A percentile compares a stretch with the other conserved stretches of the same genome.
phyloP scores from a whole-genome alignment of 306 rosid species.

The Ceratonia siliqua region DNA sequence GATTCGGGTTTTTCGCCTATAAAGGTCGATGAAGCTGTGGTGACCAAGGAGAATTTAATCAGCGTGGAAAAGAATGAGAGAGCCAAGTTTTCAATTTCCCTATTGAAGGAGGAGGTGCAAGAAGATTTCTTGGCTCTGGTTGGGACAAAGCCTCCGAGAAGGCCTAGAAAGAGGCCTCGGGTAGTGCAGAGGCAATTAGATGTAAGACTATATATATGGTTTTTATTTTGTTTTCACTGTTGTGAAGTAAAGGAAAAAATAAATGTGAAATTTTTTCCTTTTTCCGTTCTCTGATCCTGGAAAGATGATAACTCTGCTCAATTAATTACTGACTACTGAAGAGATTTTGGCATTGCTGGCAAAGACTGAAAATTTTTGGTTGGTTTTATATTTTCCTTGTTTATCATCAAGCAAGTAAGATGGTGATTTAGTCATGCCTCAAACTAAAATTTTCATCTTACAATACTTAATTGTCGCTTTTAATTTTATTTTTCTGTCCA shows the following conservation, averaged over 20 bases:
- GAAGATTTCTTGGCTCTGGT: constrained; percentile 49
- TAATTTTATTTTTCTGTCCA: constrained; percentile 13
- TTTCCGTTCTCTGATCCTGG: background rate
- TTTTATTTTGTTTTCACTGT: background rate
- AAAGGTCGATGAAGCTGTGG: constrained; percentile 15
- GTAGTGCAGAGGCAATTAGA: constrained; percentile 57
- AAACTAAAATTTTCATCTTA: background rate
- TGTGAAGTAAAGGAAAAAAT: too few relatives aligned
- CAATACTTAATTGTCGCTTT: background rate
- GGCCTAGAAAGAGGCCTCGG: constrained; percentile 60
- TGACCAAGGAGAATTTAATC: background rate
- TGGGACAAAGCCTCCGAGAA: constrained; percentile 50
- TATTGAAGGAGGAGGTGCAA: constrained; percentile 58
- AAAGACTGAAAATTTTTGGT: too few relatives aligned
- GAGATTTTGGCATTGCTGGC: background rate
- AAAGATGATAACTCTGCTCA: background rate
- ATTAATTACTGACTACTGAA: background rate
- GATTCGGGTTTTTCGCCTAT: constrained; percentile 37
- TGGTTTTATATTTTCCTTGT: too few relatives aligned
- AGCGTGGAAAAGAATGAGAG: constrained; percentile 36
- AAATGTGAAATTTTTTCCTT: background rate
- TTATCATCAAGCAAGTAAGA: too few relatives aligned
- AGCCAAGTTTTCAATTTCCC: constrained; percentile 39
- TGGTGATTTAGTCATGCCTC: background rate
- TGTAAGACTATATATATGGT: constrained; percentile 37